Percentiles rank a stretch among this genome's conserved stretches.
These are phyloP conservation scores for Epichloe elymi DNA, from an alignment of 2,329 filamentous ascomycete genomes.

Conservation along the genomic window DNA sequence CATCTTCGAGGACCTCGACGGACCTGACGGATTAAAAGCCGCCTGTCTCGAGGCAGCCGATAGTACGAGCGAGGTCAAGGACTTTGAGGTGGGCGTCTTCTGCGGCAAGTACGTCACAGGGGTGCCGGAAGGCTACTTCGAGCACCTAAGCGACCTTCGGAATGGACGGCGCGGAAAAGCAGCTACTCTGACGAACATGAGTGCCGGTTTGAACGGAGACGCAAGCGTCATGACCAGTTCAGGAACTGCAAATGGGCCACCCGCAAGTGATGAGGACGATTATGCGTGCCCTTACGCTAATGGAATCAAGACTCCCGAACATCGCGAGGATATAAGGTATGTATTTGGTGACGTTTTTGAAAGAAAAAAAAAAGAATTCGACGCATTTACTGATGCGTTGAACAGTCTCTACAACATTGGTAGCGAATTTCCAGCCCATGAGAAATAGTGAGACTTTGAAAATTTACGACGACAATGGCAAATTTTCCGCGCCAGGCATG, in stretches of 20 bases:
- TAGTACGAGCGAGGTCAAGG: conserved; percentile 35
- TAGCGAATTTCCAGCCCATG: neutral
- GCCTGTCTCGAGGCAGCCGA: conserved; percentile 59
- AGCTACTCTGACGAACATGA: neutral
- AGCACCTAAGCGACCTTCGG: conserved; percentile 59
- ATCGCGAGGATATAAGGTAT: conserved; percentile 6
- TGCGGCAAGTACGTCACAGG: conserved; percentile 76
- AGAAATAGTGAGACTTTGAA: neutral
- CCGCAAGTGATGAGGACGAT: neutral
- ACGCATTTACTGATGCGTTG: too few relatives aligned
- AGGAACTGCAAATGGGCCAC: neutral
- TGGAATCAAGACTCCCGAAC: neutral
- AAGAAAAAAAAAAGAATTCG: too few relatives aligned
- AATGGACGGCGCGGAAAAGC: conserved; percentile 39
- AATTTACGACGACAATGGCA: too few relatives aligned
- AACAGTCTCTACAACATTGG: neutral
- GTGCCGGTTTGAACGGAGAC: neutral
- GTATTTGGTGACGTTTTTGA: neutral
- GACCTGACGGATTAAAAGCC: conserved; percentile 46
- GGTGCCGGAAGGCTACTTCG: conserved; percentile 69
- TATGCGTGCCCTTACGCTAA: neutral
- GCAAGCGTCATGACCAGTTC: neutral
- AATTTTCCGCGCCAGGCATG: too few relatives aligned
- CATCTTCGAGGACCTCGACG: conserved; percentile 43
- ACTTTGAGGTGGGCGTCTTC: conserved; percentile 89